Conservation (phyloP, 176 grass and related monocot genomes). For the Eremochloa ophiuroides region DNA sequence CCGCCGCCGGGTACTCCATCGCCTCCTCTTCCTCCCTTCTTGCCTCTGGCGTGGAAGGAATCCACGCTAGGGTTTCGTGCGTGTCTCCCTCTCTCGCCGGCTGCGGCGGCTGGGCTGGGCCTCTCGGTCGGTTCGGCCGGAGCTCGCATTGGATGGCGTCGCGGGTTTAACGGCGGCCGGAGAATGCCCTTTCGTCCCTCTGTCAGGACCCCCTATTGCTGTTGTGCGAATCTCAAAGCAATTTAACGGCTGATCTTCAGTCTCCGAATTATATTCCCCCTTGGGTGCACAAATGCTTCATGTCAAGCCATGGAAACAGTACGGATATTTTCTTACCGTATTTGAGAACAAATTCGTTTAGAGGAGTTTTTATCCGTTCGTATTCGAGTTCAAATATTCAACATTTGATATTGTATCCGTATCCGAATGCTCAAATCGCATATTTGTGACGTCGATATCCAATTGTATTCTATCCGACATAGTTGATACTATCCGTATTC, state of each 20-base stretch:
- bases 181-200: neutral
- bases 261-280: neutral
- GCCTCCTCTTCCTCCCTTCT: neutral
- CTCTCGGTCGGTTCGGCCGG: neutral
- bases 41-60: neutral
- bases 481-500: no score
- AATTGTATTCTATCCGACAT: no score
- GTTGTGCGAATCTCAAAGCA: neutral
- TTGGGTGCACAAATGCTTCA: neutral
- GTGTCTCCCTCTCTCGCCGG: neutral
- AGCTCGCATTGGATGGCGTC: neutral
- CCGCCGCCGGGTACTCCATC: conserved; percentile 48
- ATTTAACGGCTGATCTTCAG: neutral
- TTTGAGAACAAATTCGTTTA: no score
- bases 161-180: conserved; percentile 17
- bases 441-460: no score
- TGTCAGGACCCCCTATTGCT: neutral
- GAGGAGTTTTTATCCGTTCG: no score
- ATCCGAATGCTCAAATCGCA: no score
- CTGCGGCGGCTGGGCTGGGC: neutral
- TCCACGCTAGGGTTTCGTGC: neutral
- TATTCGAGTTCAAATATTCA: no score
- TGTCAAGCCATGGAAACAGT: no score
- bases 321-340: no score
- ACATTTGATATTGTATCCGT: no score